Evolutionary conservation across 2,329 filamentous ascomycete genomes (phyloP).

Genomic region (Trichoderma afroharzianum): DNA sequence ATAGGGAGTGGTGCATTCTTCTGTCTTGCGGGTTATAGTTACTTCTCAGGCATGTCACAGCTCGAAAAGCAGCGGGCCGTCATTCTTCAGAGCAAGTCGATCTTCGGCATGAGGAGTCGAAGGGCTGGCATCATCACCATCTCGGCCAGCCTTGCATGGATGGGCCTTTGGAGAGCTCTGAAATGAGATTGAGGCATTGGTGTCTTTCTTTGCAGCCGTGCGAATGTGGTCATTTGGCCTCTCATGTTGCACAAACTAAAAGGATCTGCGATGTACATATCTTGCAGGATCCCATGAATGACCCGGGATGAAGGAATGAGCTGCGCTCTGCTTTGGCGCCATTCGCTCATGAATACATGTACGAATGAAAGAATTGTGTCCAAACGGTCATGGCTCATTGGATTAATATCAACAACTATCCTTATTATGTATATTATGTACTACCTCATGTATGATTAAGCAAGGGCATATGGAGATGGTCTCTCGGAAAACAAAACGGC

Average conservation of each 20-base stretch:
- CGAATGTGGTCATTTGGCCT: neutral
- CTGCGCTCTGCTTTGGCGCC: neutral
- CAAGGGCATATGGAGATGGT: neutral
- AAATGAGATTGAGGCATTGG: slow-evolving; percentile 39
- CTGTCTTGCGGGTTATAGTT: slow-evolving; percentile 73
- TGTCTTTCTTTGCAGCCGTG: no score
- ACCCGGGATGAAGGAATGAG: neutral
- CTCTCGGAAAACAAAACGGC: neutral
- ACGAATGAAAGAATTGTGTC: neutral
- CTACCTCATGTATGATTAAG: neutral
- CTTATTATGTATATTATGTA: slow-evolving; percentile 11
- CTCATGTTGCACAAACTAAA: neutral
- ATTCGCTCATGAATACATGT: neutral
- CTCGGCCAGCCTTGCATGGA: slow-evolving; percentile 62
- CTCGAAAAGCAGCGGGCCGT: slow-evolving; percentile 61
- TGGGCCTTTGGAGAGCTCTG: slow-evolving; percentile 67
- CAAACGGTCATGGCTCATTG: neutral
- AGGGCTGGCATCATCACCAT: slow-evolving; percentile 64
- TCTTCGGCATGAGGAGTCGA: slow-evolving; percentile 69
- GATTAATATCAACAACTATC: neutral
- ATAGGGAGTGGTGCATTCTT: slow-evolving; percentile 72
- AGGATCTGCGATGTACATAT: neutral
- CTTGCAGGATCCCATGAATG: neutral
- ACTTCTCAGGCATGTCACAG: slow-evolving; percentile 69
- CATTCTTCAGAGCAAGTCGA: slow-evolving; percentile 66